Evolutionary conservation across 495 filamentous ascomycete species (phyloP).

Genomic region (Barbatosphaeria neglecta): DNA sequence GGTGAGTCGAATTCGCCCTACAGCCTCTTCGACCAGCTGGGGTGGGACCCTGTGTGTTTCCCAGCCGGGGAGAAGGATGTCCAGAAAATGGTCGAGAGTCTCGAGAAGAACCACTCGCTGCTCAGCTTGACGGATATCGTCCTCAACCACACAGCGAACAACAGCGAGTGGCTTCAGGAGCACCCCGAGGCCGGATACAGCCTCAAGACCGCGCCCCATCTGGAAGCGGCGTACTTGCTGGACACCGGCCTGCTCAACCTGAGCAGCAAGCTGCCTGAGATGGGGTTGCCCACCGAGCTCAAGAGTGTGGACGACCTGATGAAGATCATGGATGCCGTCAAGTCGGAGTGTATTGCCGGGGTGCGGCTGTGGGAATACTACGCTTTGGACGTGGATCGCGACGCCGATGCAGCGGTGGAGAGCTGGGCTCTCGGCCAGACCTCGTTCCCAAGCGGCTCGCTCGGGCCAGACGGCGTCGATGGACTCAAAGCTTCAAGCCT

Average conservation of each 20-base stretch:
- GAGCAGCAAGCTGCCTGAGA: constrained; percentile 49
- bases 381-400: constrained; percentile 63
- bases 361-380: constrained; percentile 91
- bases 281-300: constrained; percentile 65
- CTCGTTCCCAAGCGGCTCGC: constrained; percentile 30
- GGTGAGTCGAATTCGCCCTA: constrained; percentile 93
- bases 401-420: constrained; percentile 54
- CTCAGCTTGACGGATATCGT: constrained; percentile 93
- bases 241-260: constrained; percentile 77
- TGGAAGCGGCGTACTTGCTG: constrained; percentile 76
- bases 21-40: constrained; percentile 84
- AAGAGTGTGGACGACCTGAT: constrained; percentile 62
- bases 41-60: constrained; percentile 74
- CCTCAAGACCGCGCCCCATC: constrained; percentile 81
- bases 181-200: constrained; percentile 97
- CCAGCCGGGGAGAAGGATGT: constrained; percentile 82
- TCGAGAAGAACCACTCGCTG: constrained; percentile 76
- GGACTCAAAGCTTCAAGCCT: constrained; percentile 25
- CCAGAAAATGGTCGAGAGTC: constrained; percentile 57
- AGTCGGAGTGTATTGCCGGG: constrained; percentile 62
- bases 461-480: constrained; percentile 30
- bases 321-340: constrained; percentile 72
- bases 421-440: constrained; percentile 54
- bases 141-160: constrained; percentile 95
- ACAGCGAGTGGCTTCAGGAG: constrained; percentile 85